Evolutionary conservation across 306 rosid genomes (phyloP).

Genomic region (Oxytropis ochrocephala): DNA sequence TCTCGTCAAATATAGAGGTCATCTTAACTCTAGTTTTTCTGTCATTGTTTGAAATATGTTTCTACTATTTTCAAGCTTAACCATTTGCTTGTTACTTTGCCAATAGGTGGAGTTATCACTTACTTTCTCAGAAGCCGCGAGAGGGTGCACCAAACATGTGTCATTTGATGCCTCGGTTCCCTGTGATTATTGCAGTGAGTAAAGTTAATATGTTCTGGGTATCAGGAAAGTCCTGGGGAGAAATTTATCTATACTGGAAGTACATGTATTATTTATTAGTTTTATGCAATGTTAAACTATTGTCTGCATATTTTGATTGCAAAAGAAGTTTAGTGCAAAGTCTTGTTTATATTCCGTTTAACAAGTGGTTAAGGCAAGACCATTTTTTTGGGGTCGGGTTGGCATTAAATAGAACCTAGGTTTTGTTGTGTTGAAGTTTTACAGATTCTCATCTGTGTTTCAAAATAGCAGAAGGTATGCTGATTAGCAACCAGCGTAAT

Average conservation of each 20-base stretch:
- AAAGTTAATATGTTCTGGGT: constrained; percentile 15
- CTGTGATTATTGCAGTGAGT: constrained; percentile 80
- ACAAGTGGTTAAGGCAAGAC: background rate
- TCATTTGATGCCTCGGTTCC: constrained; percentile 70
- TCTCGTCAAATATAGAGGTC: constrained; percentile 77
- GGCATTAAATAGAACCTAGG: background rate
- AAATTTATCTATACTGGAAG: constrained; percentile 4
- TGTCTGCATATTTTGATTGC: background rate
- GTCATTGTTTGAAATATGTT: constrained; percentile 11
- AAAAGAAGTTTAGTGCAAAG: background rate
- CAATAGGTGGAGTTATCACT: constrained; percentile 64
- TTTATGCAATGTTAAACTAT: constrained; percentile 13
- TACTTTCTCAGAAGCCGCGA: constrained; percentile 79
- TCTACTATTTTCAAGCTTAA: constrained; percentile 18
- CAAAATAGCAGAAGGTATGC: background rate
- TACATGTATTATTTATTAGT: background rate
- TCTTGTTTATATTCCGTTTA: background rate
- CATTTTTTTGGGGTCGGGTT: background rate
- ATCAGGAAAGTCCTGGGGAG: background rate
- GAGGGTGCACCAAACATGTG: constrained; percentile 72
- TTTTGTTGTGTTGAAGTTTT: background rate
- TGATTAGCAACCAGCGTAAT: background rate
- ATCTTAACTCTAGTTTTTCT: constrained; percentile 6
- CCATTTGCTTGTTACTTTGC: constrained; percentile 19
- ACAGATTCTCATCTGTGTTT: background rate